Evolutionary conservation across 768 basidiomycete species (phyloP).

Genomic region (Rhizopogon vesiculosus): DNA sequence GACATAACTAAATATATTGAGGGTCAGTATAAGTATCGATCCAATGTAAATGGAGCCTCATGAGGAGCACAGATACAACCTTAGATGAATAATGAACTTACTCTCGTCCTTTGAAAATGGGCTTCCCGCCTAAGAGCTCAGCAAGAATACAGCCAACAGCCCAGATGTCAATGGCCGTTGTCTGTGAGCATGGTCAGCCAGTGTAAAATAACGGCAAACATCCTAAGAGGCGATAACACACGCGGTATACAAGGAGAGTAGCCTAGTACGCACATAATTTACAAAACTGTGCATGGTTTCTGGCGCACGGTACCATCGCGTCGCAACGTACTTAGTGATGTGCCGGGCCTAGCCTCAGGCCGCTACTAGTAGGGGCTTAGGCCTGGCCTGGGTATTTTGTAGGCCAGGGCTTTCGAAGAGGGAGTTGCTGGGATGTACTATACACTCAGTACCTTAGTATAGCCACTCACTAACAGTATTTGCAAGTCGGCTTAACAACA

Average conservation of each 20-base stretch:
- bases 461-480: no score
- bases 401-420: no score
- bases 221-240: background rate
- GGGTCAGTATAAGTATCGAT: background rate
- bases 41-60: background rate
- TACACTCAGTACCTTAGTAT: no score
- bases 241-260: background rate
- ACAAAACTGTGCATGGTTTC: conserved; percentile 99
- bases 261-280: conserved; percentile 73
- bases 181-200: conserved; percentile 38
- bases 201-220: no score
- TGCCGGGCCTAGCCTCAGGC: no score
- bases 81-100: conserved; percentile 34
- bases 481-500: no score
- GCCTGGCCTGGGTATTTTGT: no score
- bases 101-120: conserved; percentile 97
- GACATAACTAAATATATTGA: conserved; percentile 64
- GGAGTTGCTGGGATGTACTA: no score
- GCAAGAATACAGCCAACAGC: conserved; percentile 94
- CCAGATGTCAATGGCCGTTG: conserved; percentile 93
- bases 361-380: no score
- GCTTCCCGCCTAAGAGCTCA: conserved; percentile 91
- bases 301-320: conserved; percentile 96
- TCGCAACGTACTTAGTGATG: conserved; percentile 99
- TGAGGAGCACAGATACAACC: background rate